Base-by-base conservation (phyloP, 2,329 filamentous ascomycete genomes). In the Pseudogymnoascus sp. region DNA sequence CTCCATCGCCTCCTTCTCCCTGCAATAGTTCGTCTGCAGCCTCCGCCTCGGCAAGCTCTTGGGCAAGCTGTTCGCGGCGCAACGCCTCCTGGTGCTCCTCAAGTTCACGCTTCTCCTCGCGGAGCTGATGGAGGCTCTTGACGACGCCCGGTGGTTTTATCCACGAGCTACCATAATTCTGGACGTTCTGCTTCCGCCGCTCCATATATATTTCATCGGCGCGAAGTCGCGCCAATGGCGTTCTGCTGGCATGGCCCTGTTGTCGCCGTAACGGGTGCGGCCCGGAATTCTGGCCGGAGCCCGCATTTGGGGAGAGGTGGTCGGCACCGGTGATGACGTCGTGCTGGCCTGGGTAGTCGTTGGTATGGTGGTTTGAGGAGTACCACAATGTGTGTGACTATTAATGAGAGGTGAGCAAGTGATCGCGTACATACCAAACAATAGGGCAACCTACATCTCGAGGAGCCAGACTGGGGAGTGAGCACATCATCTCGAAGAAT, bases 121-220 rank as follows among this genome's bases (percentile, higher is more conserved):
- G 87, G 75, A 91, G 84, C 64, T 95, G 91, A 71, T 95, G 87
- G 63, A 96, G 84, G 1, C 93, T 96, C 79, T 97, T 99, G 62
- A 85, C 74, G 61, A 96, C 81, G 6, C 93, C 94, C 0, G 91
- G 91, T 0, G 94, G 94, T 62, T 88, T 89, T 61, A 99, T 86
- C 94, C 94, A 99, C 47, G 83, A 83, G 66, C 87, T 89, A 63
- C 94, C 94, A 71, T 95, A 97, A 69, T 91, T 89, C 57, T 88
- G 84, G 30, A 97, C 88, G 66, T 93, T 91, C 57, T 84, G 76
- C 69, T 92, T 91, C 54, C 93, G 90, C 7, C 87, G 82, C 60
- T 87, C 83, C 65, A 95, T 81, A 62, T 85, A 82, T 63, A 85
- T 81, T 75, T 97, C 94, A 71, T 97, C 93, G 41, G 84, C 77